These are phyloP conservation scores for Lenwebbia sp. DNA, from an alignment of 345 rosid genomes.

Conservation along the genomic window DNA sequence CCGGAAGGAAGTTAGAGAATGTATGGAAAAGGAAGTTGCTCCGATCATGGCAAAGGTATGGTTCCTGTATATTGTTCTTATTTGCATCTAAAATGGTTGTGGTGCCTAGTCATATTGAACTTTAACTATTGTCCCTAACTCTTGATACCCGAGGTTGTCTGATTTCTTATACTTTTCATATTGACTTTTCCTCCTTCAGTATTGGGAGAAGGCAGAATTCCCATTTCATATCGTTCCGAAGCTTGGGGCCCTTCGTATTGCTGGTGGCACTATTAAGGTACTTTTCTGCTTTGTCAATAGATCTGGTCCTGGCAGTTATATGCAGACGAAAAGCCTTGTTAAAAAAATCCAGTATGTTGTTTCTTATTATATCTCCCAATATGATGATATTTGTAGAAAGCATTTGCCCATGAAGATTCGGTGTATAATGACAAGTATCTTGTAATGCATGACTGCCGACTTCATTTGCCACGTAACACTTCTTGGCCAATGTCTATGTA, in stretches of 20 bases:
- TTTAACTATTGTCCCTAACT: background rate
- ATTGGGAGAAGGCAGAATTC: conserved; percentile 98
- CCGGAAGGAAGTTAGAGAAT: conserved; percentile 56
- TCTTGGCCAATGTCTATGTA: background rate
- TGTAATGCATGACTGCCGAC: background rate
- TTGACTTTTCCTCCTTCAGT: conserved; percentile 23
- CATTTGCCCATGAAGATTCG: background rate
- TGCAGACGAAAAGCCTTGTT: background rate
- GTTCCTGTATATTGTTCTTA: background rate
- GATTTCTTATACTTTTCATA: background rate
- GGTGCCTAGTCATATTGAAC: background rate
- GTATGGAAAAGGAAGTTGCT: conserved; percentile 92
- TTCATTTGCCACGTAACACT: background rate
- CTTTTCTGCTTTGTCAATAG: background rate
- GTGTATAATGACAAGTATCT: background rate
- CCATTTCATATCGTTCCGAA: conserved; percentile 82
- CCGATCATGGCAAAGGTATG: conserved; percentile 76
- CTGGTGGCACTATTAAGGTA: conserved; percentile 94
- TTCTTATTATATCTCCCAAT: background rate
- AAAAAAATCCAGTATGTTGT: background rate
- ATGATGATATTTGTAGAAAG: background rate
- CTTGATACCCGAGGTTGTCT: background rate
- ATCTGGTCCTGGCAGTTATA: background rate
- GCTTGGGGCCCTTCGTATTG: conserved; percentile 46
- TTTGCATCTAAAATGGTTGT: background rate